Percentiles rank a stretch among this genome's conserved stretches.
These are phyloP conservation scores for Lobulomyces angularis DNA, from an alignment of 192 early-diverging fungal genomes.

Conservation along the genomic window DNA sequence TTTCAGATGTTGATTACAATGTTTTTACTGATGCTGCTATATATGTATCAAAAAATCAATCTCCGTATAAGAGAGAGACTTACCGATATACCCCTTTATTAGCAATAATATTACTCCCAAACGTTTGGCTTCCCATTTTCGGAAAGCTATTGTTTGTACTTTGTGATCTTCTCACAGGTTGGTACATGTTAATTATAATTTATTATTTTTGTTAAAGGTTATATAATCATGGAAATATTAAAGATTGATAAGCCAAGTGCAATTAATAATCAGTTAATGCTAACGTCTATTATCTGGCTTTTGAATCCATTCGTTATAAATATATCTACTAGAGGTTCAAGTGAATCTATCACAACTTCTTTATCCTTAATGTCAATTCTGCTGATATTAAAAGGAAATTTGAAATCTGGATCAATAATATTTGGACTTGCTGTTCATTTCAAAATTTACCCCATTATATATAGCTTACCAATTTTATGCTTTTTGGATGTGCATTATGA, in stretches of 20 bases:
- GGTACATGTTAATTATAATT: constrained; percentile 29
- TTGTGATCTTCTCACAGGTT: constrained; percentile 68
- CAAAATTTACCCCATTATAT: constrained; percentile 96
- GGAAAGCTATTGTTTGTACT: constrained; percentile 88
- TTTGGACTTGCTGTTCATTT: constrained; percentile 92
- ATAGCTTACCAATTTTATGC: constrained; percentile 71
- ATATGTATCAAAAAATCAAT: constrained; percentile 53
- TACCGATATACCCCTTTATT: constrained; percentile 96
- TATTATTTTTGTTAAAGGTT: background rate
- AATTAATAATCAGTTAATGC: background rate
- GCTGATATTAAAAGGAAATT: constrained; percentile 1
- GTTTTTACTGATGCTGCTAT: constrained; percentile 86
- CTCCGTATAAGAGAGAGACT: constrained; percentile 82
- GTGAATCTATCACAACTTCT: constrained; percentile 74
- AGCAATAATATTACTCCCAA: constrained; percentile 79
- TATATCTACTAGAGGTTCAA: constrained; percentile 90
- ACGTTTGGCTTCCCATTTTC: constrained; percentile 57
- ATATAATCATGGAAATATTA: constrained; percentile 5
- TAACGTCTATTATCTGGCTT: constrained; percentile 55
- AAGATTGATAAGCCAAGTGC: background rate
- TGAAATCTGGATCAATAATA: constrained; percentile 29
- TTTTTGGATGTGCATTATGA: constrained; percentile 25
- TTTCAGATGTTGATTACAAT: constrained; percentile 80
- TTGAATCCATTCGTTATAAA: constrained; percentile 92
- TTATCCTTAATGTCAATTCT: constrained; percentile 65